Conservation (phyloP, 202 grass and related monocot species). For the Brachypodium distachyon region DNA sequence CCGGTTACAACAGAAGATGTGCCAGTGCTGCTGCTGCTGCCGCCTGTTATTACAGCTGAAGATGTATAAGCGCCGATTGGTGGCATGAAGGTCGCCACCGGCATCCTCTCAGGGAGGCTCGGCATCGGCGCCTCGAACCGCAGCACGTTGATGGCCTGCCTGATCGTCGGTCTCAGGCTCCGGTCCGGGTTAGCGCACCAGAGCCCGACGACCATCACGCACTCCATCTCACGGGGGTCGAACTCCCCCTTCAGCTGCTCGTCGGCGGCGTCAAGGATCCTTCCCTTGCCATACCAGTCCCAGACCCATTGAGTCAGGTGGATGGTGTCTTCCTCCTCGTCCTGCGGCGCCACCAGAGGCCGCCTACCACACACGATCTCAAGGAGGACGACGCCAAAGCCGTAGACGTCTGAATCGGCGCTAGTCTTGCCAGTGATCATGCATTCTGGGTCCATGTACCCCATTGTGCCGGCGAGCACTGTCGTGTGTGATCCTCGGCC, state of each 20-base stretch:
- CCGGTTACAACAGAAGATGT: not conserved
- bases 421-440: conserved; percentile 16
- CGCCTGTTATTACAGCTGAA: not conserved
- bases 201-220: conserved; percentile 31
- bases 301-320: conserved; percentile 33
- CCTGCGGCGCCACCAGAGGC: not conserved
- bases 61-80: not conserved
- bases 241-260: not conserved
- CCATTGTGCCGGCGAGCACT: conserved; percentile 37
- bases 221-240: not conserved
- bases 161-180: conserved; percentile 22
- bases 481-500: conserved; percentile 20
- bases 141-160: conserved; percentile 17
- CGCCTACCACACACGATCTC: conserved; percentile 30
- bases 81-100: conserved; percentile 13
- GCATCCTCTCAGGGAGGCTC: conserved; percentile 1
- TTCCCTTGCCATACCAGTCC: conserved; percentile 9
- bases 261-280: conserved; percentile 19
- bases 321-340: not conserved
- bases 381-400: conserved; percentile 38
- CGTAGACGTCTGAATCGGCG: conserved; percentile 32
- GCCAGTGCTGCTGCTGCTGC: not conserved
- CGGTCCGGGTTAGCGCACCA: conserved; percentile 39
- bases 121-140: conserved; percentile 13
- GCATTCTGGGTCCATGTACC: conserved; percentile 56